A percentile compares a stretch with the other conserved stretches of the same genome.
Conservation (phyloP, 805 yeast species). For the Ogataea ganodermae region DNA sequence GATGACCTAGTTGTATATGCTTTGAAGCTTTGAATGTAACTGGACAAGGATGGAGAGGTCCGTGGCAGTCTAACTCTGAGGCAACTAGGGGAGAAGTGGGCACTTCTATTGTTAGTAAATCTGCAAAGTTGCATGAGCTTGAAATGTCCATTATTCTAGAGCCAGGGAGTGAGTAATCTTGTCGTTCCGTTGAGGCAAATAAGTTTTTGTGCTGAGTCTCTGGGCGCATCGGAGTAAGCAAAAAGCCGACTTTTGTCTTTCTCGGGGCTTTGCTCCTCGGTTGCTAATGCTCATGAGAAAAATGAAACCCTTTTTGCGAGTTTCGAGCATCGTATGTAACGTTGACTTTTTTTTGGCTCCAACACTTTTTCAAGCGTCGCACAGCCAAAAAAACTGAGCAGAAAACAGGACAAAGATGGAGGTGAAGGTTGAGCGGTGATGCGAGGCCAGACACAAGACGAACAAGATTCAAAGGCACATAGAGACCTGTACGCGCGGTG, state of each 20-base stretch:
- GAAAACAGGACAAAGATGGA: constrained; percentile 10
- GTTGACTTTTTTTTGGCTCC: not conserved
- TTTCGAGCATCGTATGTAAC: not conserved
- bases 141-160: not conserved
- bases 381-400: not conserved
- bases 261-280: not conserved
- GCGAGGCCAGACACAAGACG: too few relatives aligned
- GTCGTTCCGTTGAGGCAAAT: too few relatives aligned
- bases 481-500: too few relatives aligned
- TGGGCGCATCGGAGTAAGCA: too few relatives aligned
- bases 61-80: constrained; percentile 3
- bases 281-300: too few relatives aligned
- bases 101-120: constrained; percentile 7
- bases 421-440: too few relatives aligned
- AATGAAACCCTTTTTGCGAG: too few relatives aligned
- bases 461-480: too few relatives aligned
- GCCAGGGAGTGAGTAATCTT: too few relatives aligned
- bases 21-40: not conserved
- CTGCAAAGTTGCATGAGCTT: constrained; percentile 1
- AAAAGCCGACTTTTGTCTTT: not conserved
- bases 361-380: not conserved
- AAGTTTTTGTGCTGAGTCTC: too few relatives aligned
- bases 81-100: constrained; percentile 1
- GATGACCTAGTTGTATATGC: not conserved
- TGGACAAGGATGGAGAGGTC: not conserved